phyloP scores from a whole-genome alignment of 495 filamentous ascomycete species.

The Xylaria nigripes region DNA sequence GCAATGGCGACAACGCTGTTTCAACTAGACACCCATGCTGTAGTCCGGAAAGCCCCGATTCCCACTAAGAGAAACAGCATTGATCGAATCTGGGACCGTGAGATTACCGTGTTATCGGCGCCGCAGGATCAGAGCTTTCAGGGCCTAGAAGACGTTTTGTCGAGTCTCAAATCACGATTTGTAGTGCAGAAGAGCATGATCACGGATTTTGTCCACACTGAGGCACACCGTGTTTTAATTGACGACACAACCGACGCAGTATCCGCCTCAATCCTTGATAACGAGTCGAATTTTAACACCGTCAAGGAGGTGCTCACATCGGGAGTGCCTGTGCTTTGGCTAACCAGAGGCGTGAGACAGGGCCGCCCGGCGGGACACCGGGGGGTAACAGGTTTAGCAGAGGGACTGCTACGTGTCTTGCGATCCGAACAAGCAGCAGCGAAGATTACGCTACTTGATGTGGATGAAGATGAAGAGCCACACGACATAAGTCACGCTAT shows the following conservation, averaged over 20 bases:
- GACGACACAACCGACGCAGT: conserved; percentile 13
- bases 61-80: neutral
- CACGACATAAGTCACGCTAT: conserved; percentile 6
- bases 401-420: conserved; percentile 18
- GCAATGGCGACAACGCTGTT: neutral
- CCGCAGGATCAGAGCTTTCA: neutral
- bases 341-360: conserved; percentile 17
- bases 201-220: neutral
- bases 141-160: neutral
- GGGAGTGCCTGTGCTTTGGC: conserved; percentile 15
- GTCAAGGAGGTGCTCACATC: conserved; percentile 14
- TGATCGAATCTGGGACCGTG: neutral
- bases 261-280: conserved; percentile 12
- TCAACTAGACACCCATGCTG: conserved; percentile 5
- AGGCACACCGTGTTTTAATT: conserved; percentile 10
- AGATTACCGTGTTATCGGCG: neutral
- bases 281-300: conserved; percentile 7
- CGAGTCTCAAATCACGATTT: neutral
- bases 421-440: conserved; percentile 19
- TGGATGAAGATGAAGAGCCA: conserved; percentile 10
- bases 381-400: conserved; percentile 11
- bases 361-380: neutral
- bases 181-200: conserved; percentile 2
- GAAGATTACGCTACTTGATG: conserved; percentile 13
- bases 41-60: conserved; percentile 1